phyloP scores from a whole-genome alignment of 164 flowering plant species.

The Santalum album region DNA sequence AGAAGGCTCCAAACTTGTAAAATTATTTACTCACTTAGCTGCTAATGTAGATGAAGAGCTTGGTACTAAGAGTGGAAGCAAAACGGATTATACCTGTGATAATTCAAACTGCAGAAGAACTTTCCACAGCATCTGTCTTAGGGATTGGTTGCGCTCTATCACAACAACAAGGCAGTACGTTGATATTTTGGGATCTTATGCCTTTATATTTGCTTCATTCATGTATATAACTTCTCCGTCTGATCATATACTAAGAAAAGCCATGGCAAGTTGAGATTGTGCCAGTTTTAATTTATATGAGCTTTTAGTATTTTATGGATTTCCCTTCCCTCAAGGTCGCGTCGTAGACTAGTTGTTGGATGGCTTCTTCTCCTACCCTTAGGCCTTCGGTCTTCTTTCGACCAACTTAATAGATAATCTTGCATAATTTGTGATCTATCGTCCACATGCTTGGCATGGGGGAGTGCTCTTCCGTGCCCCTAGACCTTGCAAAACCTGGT shows the following conservation, averaged over 20 bases:
- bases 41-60: conserved; percentile 56
- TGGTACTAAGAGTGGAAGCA: conserved; percentile 59
- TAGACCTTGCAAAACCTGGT: too few species aligned
- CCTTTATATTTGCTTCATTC: background rate
- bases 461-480: too few species aligned
- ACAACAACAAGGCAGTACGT: conserved; percentile 87
- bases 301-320: too few species aligned
- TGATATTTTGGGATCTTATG: conserved; percentile 1
- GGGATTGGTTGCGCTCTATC: conserved; percentile 79
- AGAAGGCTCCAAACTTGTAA: background rate
- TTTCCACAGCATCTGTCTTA: conserved; percentile 74
- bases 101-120: conserved; percentile 54
- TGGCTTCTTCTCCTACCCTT: background rate
- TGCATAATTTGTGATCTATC: too few species aligned
- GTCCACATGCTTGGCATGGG: too few species aligned
- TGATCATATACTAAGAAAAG: background rate
- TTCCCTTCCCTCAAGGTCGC: background rate
- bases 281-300: too few species aligned
- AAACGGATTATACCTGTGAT: conserved; percentile 69
- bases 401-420: too few species aligned
- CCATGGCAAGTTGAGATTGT: background rate
- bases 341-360: background rate
- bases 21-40: background rate
- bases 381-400: background rate
- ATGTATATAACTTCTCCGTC: background rate